Conservation (phyloP, 441 rosid genomes). For the Pelargonium fulgidum region DNA sequence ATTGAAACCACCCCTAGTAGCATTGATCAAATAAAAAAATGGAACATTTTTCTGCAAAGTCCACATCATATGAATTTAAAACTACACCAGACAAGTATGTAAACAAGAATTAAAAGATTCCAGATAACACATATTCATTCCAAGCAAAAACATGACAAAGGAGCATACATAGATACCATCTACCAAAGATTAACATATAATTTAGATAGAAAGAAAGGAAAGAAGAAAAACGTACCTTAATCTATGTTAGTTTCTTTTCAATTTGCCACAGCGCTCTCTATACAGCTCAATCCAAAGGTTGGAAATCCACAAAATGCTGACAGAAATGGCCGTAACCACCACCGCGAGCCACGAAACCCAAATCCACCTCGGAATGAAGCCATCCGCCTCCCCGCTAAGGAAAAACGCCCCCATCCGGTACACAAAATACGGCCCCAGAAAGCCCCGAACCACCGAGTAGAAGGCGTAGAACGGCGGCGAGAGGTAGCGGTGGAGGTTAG, state of each 20-base stretch:
- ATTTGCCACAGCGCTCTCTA: constrained; percentile 35
- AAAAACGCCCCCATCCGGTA: constrained; percentile 53
- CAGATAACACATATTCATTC: neutral
- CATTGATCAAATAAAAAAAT: neutral
- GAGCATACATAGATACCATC: neutral
- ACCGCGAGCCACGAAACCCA: constrained; percentile 84
- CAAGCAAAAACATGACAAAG: neutral
- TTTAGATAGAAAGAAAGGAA: too few species aligned
- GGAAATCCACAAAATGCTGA: constrained; percentile 67
- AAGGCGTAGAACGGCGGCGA: constrained; percentile 63
- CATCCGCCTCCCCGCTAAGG: constrained; percentile 45
- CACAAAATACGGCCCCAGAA: constrained; percentile 55
- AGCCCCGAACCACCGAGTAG: constrained; percentile 59
- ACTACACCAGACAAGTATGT: neutral
- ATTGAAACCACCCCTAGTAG: neutral
- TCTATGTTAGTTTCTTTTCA: constrained; percentile 36
- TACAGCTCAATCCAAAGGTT: constrained; percentile 61
- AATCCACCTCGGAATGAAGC: constrained; percentile 65
- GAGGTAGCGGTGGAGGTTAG: constrained; percentile 37
- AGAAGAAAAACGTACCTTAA: neutral
- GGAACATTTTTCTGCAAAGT: neutral
- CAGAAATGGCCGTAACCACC: constrained; percentile 47
- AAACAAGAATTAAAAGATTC: neutral
- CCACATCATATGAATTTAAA: neutral
- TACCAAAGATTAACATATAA: neutral